Conservation (phyloP, 1,284 basidiomycete species). For the Leucoagaricus sp. region DNA sequence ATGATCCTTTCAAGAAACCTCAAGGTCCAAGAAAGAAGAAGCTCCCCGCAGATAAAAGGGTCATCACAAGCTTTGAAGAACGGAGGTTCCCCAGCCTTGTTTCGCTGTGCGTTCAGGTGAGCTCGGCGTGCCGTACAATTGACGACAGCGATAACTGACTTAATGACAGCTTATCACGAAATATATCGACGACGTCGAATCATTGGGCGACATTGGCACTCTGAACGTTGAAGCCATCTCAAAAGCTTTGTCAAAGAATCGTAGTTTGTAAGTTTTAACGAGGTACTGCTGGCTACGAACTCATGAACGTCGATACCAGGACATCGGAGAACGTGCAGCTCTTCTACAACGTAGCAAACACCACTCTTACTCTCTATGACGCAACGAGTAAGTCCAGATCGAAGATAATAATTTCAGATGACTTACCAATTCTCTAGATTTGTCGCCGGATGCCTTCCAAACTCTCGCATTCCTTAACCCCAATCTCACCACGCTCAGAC, state of each 20-base stretch:
- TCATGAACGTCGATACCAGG: slow-evolving; percentile 34
- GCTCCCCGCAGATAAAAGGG: slow-evolving; percentile 67
- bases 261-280: slow-evolving; percentile 76
- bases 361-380: slow-evolving; percentile 81
- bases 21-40: slow-evolving; percentile 61
- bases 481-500: slow-evolving; percentile 73
- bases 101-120: slow-evolving; percentile 77
- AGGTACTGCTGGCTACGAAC: not conserved
- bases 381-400: slow-evolving; percentile 90
- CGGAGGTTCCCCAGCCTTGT: slow-evolving; percentile 71
- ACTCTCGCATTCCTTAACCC: slow-evolving; percentile 80
- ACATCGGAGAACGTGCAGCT: slow-evolving; percentile 78
- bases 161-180: slow-evolving; percentile 73
- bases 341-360: slow-evolving; percentile 80
- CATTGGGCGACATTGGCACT: slow-evolving; percentile 83
- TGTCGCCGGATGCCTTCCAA: slow-evolving; percentile 65
- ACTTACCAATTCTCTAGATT: slow-evolving; percentile 44
- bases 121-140: slow-evolving; percentile 10
- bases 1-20: slow-evolving; percentile 82
- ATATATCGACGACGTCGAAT: slow-evolving; percentile 90
- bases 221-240: slow-evolving; percentile 83
- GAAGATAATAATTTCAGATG: not conserved
- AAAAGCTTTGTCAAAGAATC: slow-evolving; percentile 86
- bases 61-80: slow-evolving; percentile 70
- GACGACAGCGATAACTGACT: not conserved